phyloP scores from a whole-genome alignment of 768 basidiomycete genomes.

The Punctularia strigosozonata region DNA sequence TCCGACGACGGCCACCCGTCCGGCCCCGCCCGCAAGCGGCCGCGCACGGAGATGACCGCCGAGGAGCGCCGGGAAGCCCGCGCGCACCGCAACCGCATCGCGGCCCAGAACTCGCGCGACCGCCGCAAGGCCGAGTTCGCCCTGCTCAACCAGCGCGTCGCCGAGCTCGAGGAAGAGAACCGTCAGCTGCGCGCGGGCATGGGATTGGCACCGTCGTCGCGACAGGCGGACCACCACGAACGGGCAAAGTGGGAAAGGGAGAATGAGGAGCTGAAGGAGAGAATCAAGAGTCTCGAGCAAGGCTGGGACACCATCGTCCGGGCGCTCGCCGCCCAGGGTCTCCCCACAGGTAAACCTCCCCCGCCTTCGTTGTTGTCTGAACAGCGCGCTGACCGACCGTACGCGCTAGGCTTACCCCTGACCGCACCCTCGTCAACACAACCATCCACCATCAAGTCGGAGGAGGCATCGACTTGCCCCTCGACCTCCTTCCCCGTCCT shows the following conservation, averaged over 20 bases:
- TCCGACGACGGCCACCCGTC: conserved; percentile 7
- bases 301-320: conserved; percentile 77
- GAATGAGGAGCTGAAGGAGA: conserved; percentile 64
- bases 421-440: conserved; percentile 6
- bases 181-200: conserved; percentile 50
- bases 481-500: conserved; percentile 19
- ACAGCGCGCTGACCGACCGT: too few relatives aligned
- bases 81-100: conserved; percentile 86
- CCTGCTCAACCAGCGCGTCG: conserved; percentile 88
- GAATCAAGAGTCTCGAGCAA: conserved; percentile 66
- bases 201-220: conserved; percentile 17
- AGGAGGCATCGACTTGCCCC: conserved; percentile 8
- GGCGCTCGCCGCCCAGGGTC: conserved; percentile 58
- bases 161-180: conserved; percentile 80
- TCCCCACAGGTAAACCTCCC: conserved; percentile 33
- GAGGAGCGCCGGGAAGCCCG: conserved; percentile 83
- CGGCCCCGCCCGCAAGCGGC: conserved; percentile 62
- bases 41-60: conserved; percentile 46
- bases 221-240: conserved; percentile 21
- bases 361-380: too few relatives aligned
- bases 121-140: conserved; percentile 83
- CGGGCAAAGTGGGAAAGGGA: conserved; percentile 42
- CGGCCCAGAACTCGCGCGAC: conserved; percentile 88
- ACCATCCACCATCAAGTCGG: conserved; percentile 8
- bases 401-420: conserved; percentile 6